Base-by-base conservation (phyloP, 2,329 filamentous ascomycete genomes). In the Hypocreales sp. region DNA sequence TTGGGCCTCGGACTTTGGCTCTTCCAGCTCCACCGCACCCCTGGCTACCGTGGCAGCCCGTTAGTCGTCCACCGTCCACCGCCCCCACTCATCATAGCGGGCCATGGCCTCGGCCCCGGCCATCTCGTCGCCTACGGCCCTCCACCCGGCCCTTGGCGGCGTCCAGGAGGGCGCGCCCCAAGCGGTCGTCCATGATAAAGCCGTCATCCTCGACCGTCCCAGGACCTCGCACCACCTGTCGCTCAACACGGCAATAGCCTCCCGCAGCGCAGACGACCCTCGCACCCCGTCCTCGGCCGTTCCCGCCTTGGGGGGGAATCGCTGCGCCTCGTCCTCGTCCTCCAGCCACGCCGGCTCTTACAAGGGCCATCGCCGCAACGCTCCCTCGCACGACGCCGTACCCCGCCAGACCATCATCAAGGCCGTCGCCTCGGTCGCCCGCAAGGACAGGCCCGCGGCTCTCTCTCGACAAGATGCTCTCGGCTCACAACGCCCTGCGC, bases 351-450 rank as follows among this genome's bases (percentile, higher is more conserved):
- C n/a, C n/a, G n/a, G n/a, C n/a, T n/a, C n/a, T n/a, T n/a, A 20
- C 18, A 20, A 20, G 18, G 10, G 18, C 26, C 42, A 63, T 36
- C 58, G 53, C 27, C 64, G 61, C 46, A 61, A 55, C 48, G 51
- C 56, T 11, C 58, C 61, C 18, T 77, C 74, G 8, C 63, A 69
- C 46, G 77, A 81, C 41, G 27, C 37, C 2, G 61, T 86, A 38
- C 79, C 81, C 9, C 72, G 73, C 36, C 81, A 87, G 54, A 87
- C 81, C 30, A 73, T 84, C 44, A 72, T 86, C 59, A 86, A 90
- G 56, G 80, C 79, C 5, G 56, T 87, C 38, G 78, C 78, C 30
- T 84, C 79, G 10, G 61, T 69, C 23, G 58, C 64, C 31, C 65
- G 65, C 44, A 67, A 61, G 40, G 64, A 66, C 40, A 69, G 71